These are phyloP conservation scores for Azolla pinnata DNA, from an alignment of 75 land plant species.

Conservation along the genomic window DNA sequence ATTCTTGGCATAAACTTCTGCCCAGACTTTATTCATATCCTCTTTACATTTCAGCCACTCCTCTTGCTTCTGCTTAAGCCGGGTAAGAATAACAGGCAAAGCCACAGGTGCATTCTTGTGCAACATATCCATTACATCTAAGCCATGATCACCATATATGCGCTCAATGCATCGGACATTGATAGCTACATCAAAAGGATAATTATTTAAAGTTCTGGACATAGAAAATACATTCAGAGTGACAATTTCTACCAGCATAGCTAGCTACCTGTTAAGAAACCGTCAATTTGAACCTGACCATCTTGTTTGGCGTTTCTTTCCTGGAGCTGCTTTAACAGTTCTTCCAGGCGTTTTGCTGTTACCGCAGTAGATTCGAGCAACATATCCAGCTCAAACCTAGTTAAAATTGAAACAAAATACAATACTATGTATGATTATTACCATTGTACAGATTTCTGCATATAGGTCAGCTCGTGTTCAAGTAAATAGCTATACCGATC, in stretches of 20 bases:
- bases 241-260: too few relatives aligned
- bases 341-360: slow-evolving; percentile 26
- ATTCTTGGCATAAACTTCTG: slow-evolving; percentile 85
- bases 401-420: too few relatives aligned
- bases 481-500: slow-evolving; percentile 28
- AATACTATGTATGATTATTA: too few relatives aligned
- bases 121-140: slow-evolving; percentile 76
- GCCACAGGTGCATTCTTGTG: slow-evolving; percentile 59
- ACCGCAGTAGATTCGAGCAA: slow-evolving; percentile 23
- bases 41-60: slow-evolving; percentile 71
- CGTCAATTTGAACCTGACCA: slow-evolving; percentile 52
- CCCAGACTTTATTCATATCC: slow-evolving; percentile 98
- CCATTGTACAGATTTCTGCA: too few relatives aligned
- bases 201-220: slow-evolving; percentile 6
- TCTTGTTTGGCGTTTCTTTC: slow-evolving; percentile 42
- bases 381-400: slow-evolving; percentile 34
- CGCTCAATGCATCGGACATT: slow-evolving; percentile 85
- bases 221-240: too few relatives aligned
- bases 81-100: slow-evolving; percentile 65
- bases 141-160: slow-evolving; percentile 91
- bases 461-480: too few relatives aligned
- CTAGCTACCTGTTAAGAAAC: slow-evolving; percentile 48
- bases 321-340: slow-evolving; percentile 14
- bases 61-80: slow-evolving; percentile 90
- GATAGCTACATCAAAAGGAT: slow-evolving; percentile 28